phyloP scores from a whole-genome alignment of 2,329 filamentous ascomycete species.

The Chalaropsis ovoidea region DNA sequence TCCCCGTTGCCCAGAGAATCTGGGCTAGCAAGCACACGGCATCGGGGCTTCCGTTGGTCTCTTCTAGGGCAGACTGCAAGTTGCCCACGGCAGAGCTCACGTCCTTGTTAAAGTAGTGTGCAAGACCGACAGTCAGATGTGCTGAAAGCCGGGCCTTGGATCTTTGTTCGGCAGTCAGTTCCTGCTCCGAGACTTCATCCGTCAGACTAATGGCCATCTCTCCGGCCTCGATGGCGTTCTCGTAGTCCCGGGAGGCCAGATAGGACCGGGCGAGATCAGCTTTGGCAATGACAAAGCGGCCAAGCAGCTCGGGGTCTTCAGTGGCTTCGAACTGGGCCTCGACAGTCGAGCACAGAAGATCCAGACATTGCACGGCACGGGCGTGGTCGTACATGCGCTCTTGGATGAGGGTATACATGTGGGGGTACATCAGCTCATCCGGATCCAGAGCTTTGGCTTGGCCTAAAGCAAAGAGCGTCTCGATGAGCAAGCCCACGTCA shows the following conservation, averaged over 20 bases:
- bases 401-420: slow-evolving; percentile 69
- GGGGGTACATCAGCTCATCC: slow-evolving; percentile 59
- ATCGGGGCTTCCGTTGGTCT: slow-evolving; percentile 67
- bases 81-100: slow-evolving; percentile 62
- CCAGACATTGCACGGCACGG: slow-evolving; percentile 54
- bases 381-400: slow-evolving; percentile 65
- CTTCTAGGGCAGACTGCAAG: slow-evolving; percentile 69
- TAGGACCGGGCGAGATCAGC: slow-evolving; percentile 78
- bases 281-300: slow-evolving; percentile 70
- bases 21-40: slow-evolving; percentile 80
- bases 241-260: slow-evolving; percentile 56
- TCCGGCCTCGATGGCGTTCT: slow-evolving; percentile 65
- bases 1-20: slow-evolving; percentile 84
- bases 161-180: slow-evolving; percentile 54
- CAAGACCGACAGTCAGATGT: slow-evolving; percentile 74
- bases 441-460: slow-evolving; percentile 67
- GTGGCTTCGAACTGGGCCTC: slow-evolving; percentile 78
- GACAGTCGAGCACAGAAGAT: slow-evolving; percentile 55
- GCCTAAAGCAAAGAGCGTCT: slow-evolving; percentile 77
- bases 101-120: slow-evolving; percentile 60
- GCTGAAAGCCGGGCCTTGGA: slow-evolving; percentile 68
- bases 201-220: slow-evolving; percentile 71
- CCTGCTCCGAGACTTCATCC: slow-evolving; percentile 57
- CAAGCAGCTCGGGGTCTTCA: slow-evolving; percentile 64
- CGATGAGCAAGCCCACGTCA: slow-evolving; percentile 57